Conservation (phyloP, 148 eudicot genomes). For the Persicaria tinctoria region DNA sequence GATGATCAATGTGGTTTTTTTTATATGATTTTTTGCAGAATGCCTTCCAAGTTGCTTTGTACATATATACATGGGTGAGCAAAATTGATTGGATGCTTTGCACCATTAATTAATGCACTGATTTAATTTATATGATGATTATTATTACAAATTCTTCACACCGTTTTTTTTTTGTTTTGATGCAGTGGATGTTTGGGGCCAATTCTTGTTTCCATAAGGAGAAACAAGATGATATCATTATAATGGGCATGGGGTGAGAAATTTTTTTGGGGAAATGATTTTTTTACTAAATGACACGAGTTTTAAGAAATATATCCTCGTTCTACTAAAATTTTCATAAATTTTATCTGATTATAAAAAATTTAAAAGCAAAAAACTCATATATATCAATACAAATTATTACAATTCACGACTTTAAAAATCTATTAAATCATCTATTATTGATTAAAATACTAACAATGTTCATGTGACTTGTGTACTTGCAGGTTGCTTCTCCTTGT, state of each 20-base stretch:
- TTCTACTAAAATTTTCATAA: too few relatives aligned
- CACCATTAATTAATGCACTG: not conserved
- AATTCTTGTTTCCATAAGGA: constrained; percentile 33
- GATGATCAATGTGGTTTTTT: not conserved
- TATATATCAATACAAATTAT: too few relatives aligned
- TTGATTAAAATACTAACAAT: too few relatives aligned
- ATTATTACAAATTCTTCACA: not conserved
- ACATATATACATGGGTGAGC: constrained; percentile 27
- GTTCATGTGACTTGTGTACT: not conserved
- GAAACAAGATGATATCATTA: constrained; percentile 26
- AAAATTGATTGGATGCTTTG: not conserved
- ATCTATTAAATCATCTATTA: too few relatives aligned
- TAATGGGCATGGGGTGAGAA: constrained; percentile 39
- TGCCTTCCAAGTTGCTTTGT: constrained; percentile 35
- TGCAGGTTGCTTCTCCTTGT: constrained; percentile 39
- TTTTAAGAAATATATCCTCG: too few relatives aligned
- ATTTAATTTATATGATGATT: not conserved
- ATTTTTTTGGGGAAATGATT: too few relatives aligned
- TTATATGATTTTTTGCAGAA: constrained; percentile 13
- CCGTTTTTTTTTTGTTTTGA: not conserved
- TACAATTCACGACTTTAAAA: too few relatives aligned
- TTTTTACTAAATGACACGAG: too few relatives aligned
- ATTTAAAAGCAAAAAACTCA: too few relatives aligned
- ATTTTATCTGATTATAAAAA: too few relatives aligned
- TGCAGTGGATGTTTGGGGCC: constrained; percentile 31